These are phyloP conservation scores for Yamadazyma mexicana DNA, from an alignment of 1,139 yeast species.

Conservation along the genomic window DNA sequence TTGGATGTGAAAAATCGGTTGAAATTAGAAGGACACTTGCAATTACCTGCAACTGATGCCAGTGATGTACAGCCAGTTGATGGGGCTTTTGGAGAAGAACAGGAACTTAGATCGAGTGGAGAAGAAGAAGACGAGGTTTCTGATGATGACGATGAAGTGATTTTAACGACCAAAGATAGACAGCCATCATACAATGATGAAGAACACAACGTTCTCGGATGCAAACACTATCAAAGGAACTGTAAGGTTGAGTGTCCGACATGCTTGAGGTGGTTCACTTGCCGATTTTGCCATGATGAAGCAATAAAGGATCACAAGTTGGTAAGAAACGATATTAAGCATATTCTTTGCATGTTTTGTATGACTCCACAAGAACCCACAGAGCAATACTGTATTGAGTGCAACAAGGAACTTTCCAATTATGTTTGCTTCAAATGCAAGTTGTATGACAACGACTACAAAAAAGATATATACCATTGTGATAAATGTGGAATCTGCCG, in stretches of 20 bases:
- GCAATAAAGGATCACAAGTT: conserved; percentile 56
- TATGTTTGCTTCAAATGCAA: conserved; percentile 80
- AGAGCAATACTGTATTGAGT: conserved; percentile 60
- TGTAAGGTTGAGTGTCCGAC: conserved; percentile 82
- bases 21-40: conserved; percentile 6
- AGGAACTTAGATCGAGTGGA: too few species aligned
- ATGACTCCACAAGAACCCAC: conserved; percentile 72
- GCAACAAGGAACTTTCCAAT: conserved; percentile 66
- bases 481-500: conserved; percentile 92
- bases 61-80: conserved; percentile 13
- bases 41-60: conserved; percentile 15
- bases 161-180: conserved; percentile 50
- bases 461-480: conserved; percentile 86
- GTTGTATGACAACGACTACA: conserved; percentile 79
- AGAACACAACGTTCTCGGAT: conserved; percentile 54
- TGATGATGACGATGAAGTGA: conserved; percentile 30
- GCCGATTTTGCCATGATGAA: conserved; percentile 85
- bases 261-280: conserved; percentile 74
- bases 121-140: conserved; percentile 2
- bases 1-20: conserved; percentile 16
- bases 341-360: conserved; percentile 81
- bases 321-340: conserved; percentile 61
- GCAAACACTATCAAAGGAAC: conserved; percentile 79
- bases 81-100: conserved; percentile 3
- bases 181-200: conserved; percentile 50